Base-by-base conservation (phyloP, 371 early-diverging fungal species). In the Rhizopus sp. region DNA sequence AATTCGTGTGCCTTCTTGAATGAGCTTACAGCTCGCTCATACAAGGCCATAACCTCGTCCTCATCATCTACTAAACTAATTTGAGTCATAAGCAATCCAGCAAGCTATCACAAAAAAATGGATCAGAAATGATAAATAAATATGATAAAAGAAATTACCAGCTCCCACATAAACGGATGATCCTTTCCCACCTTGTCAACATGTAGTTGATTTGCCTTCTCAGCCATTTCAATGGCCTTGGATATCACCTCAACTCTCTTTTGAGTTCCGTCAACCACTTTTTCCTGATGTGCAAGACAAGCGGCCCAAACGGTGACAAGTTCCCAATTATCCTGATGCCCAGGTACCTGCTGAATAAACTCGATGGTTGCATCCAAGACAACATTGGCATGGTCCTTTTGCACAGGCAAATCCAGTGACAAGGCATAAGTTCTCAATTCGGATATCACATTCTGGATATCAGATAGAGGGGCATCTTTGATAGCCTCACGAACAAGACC, bases 51-150 rank as follows among this genome's bases (percentile, higher is more conserved):
- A n/a, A 74, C 64, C 35, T 74, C 54, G 33, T 79, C 80, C 41
- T 79, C 80, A 45, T 76, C 73, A 2, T 70, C 69, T 9, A 60
- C 53, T 37, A 64, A 38, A 44, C 65, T 68, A 13, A 75, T 70
- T 57, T 70, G 68, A 17, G 59, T 67, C 39, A 76, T 57, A 34
- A 60, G 59, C 13, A 69, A 62, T 67, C 67, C 70, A 47, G 68
- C 77, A 52, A 53, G 53, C 73, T 75, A 62, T 5, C 34, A 39
- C 13, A 47, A 44, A 29, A 8, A 40, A 39, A 51, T 42, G 40
- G 16, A 16, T 39, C 30, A 29, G 12, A 13, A 33, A 42, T 12
- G 33, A 16, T 10, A 7, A 39, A 16, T 13, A 51, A 10, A 13
- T 15, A 16, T 4, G 5, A 31, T 2, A 23, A 23, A 23, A 23